These are phyloP conservation scores for Ustilago shanxiensis DNA, from an alignment of 1,284 basidiomycete species.

Conservation along the genomic window DNA sequence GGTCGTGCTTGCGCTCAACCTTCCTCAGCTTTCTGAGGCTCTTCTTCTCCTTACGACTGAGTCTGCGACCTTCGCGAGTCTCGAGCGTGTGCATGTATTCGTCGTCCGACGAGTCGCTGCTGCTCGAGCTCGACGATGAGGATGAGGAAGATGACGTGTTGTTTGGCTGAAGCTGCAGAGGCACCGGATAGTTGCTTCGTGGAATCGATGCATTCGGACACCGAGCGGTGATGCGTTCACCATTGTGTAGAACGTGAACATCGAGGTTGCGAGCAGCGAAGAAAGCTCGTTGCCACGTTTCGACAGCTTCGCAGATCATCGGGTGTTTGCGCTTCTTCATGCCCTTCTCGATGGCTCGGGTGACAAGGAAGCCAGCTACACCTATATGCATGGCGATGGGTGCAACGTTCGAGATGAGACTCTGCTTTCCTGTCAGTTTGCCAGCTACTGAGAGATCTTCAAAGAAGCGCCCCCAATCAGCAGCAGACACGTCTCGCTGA, in stretches of 20 bases:
- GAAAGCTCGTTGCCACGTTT: constrained; percentile 34
- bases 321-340: constrained; percentile 39
- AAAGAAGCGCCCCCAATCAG: constrained; percentile 40
- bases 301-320: constrained; percentile 27
- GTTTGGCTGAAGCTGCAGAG: not conserved
- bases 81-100: constrained; percentile 44
- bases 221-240: constrained; percentile 26
- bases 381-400: constrained; percentile 40
- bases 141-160: constrained; percentile 1
- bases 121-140: constrained; percentile 17
- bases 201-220: constrained; percentile 16
- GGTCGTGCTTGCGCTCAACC: constrained; percentile 17
- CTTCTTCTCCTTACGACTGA: constrained; percentile 18
- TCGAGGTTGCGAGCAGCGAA: constrained; percentile 32
- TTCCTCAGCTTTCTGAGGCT: constrained; percentile 25
- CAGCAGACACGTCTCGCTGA: constrained; percentile 26
- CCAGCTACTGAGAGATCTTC: constrained; percentile 32
- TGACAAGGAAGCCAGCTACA: constrained; percentile 32
- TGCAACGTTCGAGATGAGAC: constrained; percentile 21
- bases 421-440: constrained; percentile 20
- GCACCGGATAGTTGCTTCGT: not conserved
- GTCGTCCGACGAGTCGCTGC: constrained; percentile 17
- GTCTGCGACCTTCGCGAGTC: constrained; percentile 72
- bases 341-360: constrained; percentile 29
- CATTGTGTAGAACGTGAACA: constrained; percentile 24